phyloP scores from a whole-genome alignment of 2,329 filamentous ascomycete genomes.

The Tolypocladium endophyticum region DNA sequence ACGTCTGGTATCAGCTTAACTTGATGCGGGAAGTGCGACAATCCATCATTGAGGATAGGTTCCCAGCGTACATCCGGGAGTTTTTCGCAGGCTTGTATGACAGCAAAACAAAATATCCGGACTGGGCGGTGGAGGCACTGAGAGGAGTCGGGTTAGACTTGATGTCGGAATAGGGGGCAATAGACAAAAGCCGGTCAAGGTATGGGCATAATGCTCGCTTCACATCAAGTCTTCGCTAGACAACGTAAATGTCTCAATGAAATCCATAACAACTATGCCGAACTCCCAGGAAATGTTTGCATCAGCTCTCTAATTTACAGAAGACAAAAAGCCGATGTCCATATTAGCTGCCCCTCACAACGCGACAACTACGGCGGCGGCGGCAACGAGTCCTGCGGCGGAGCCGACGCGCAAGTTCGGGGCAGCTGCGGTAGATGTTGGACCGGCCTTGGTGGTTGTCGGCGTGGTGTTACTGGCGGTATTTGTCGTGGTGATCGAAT shows the following conservation, averaged over 20 bases:
- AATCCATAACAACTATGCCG: neutral
- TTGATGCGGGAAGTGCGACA: slow-evolving; percentile 68
- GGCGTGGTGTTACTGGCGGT: neutral
- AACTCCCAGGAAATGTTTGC: neutral
- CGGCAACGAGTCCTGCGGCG: slow-evolving; percentile 11
- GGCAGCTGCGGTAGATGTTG: slow-evolving; percentile 8
- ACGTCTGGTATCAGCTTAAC: slow-evolving; percentile 83
- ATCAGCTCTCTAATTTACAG: neutral
- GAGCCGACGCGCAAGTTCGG: slow-evolving; percentile 8
- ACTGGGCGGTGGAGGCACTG: slow-evolving; percentile 77
- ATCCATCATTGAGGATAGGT: slow-evolving; percentile 72
- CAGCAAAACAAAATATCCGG: slow-evolving; percentile 56
- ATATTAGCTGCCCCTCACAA: slow-evolving; percentile 8
- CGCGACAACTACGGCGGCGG: slow-evolving; percentile 11
- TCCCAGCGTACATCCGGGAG: slow-evolving; percentile 62
- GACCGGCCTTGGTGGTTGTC: neutral
- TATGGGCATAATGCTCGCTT: neutral
- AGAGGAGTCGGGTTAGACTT: slow-evolving; percentile 67
- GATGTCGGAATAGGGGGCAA: slow-evolving; percentile 6
- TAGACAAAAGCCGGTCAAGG: neutral
- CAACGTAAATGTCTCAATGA: neutral
- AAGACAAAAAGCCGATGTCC: neutral
- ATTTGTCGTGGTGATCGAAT: neutral
- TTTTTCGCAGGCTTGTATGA: slow-evolving; percentile 71
- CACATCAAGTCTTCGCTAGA: neutral